Evolutionary conservation across 495 filamentous ascomycete species (phyloP), one percentile per base, ranked within the genome.

Genomic region (Staphylotrichum longicolle): DNA sequence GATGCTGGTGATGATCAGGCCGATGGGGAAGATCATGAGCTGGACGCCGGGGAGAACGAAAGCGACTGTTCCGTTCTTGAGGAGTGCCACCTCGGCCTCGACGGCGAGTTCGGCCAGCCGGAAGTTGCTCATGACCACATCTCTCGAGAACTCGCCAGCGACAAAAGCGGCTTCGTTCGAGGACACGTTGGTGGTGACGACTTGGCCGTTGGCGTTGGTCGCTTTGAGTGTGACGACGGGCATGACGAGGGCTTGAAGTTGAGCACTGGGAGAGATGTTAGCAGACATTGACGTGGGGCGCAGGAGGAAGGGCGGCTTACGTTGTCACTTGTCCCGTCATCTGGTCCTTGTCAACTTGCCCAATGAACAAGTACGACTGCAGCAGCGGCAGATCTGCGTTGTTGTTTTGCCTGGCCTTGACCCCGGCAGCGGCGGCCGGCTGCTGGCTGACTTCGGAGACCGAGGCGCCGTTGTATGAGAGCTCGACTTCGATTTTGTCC

Each of bases 131-230:
- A 77, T 68, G 66, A 77, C 64, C 27, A 77, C 72, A 45, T 77
- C 68, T 32, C 80, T 72, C 1, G 84, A 78, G 65, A 91, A 90
- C 51, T 87, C 80, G 35, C 89, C 89, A 30, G 78, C 79, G 47
- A 92, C 82, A 54, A 91, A 92, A 8, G 81, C 84, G 20, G 87
- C 85, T 65, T 87, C 83, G 72, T 84, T 81, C 14, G 80, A 79
- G 7, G 86, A 84, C 30, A 91, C 82, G 37, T 81, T 81, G 44
- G 88, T 86, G 63, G 68, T 81, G 58, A 90, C 70, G 3, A 63
- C 57, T 54, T 74, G 64, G 15, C 80, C 80, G 12, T 69, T 66
- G 30, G 73, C 61, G 57, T 77, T 78, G 30, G 56, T 74, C 7
- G 78, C 87, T 5, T 79, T 78, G 49, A 91, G 77, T 4, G 80